phyloP scores from a whole-genome alignment of 148 eudicot genomes.

The Vaccinium darrowii region DNA sequence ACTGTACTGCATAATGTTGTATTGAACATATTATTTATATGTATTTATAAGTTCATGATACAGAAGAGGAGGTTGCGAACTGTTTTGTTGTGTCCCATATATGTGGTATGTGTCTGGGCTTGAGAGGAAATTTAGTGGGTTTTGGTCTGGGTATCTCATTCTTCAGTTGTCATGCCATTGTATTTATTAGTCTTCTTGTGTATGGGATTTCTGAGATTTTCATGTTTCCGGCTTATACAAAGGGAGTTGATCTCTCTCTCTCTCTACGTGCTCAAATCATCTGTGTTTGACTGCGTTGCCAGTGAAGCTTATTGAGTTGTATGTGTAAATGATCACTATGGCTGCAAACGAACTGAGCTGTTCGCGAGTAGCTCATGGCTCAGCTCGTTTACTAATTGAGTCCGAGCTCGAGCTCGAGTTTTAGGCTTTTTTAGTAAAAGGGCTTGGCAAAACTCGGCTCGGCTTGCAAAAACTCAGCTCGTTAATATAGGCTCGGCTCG shows the following conservation, averaged over 20 bases:
- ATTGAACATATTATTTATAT: constrained; percentile 23
- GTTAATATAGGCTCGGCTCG: too few species aligned
- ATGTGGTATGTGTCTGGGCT: not conserved
- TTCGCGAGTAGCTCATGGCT: too few species aligned
- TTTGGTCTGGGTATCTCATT: constrained; percentile 19
- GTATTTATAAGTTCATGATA: constrained; percentile 10
- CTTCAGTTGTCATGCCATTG: constrained; percentile 11
- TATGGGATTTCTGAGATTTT: constrained; percentile 13
- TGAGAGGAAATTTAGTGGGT: not conserved
- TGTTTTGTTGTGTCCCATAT: not conserved
- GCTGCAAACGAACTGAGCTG: too few species aligned
- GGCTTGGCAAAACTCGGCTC: too few species aligned
- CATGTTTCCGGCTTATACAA: not conserved
- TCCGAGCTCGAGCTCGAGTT: too few species aligned
- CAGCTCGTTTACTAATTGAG: too few species aligned
- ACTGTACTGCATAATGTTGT: constrained; percentile 8
- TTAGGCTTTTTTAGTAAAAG: too few species aligned
- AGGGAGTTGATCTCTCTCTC: not conserved
- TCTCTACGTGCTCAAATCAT: not conserved
- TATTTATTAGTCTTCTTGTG: not conserved
- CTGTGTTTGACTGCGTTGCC: too few species aligned
- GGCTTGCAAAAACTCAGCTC: too few species aligned
- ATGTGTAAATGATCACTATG: too few species aligned
- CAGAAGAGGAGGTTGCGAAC: not conserved
- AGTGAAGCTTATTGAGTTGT: too few species aligned